Conservation (phyloP, 2,329 filamentous ascomycete species). For the Mycocentrospora acerina region DNA sequence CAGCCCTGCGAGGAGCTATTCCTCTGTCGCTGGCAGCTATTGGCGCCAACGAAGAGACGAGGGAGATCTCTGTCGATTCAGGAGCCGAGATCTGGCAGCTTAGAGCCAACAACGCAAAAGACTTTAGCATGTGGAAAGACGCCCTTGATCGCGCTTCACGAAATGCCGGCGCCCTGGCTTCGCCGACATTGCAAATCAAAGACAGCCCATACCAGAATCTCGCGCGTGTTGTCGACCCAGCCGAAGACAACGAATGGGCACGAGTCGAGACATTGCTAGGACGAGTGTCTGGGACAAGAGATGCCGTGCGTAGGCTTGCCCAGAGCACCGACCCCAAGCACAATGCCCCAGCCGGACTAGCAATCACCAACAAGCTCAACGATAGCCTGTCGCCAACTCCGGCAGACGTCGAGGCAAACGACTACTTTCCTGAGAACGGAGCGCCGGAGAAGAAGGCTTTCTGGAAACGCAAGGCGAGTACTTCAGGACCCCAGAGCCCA, state of each 20-base stretch:
- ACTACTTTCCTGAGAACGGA: constrained; percentile 55
- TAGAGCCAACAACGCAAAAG: constrained; percentile 75
- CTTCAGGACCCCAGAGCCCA: constrained; percentile 44
- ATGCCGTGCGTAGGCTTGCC: constrained; percentile 82
- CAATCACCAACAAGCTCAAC: constrained; percentile 32
- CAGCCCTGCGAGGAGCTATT: constrained; percentile 86
- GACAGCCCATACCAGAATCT: constrained; percentile 22
- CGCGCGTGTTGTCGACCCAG: constrained; percentile 26
- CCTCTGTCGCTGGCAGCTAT: constrained; percentile 89
- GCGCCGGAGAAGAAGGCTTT: constrained; percentile 69
- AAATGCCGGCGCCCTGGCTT: constrained; percentile 33
- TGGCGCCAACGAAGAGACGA: constrained; percentile 80
- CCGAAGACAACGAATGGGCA: constrained; percentile 82
- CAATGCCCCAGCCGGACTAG: constrained; percentile 37
- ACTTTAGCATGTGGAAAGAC: constrained; percentile 84
- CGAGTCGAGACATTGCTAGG: constrained; percentile 84
- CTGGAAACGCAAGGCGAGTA: constrained; percentile 86
- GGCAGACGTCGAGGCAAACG: constrained; percentile 50
- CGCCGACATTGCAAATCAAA: constrained; percentile 32
- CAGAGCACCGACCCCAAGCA: constrained; percentile 77
- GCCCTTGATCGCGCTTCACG: constrained; percentile 82
- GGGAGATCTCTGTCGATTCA: constrained; percentile 95
- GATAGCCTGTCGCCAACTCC: constrained; percentile 43
- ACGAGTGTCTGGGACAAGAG: constrained; percentile 81
- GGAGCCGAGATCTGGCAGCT: constrained; percentile 97